Evolutionary conservation across 805 yeast species (phyloP), one percentile per base, ranked within the genome.

Genomic region (Wickerhamiella azyma): DNA sequence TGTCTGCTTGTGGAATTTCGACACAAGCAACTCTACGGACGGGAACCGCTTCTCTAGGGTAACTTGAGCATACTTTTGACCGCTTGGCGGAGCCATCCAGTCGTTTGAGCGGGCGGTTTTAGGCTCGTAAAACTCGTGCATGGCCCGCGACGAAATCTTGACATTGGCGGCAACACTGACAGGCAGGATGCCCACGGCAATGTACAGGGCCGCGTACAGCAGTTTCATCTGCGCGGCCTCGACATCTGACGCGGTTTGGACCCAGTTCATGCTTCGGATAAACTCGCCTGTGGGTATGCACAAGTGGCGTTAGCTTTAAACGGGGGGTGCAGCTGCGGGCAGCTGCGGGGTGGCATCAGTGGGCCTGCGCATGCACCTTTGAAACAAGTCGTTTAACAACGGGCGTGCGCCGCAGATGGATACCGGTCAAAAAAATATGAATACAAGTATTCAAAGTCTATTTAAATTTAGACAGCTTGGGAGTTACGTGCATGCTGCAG

Each of bases 231-330:
- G 45, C 39, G 44, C 44, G 24, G 21, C 5, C 28, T 41, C 44
- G 16, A 41, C 37, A 26, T 41, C 44, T 3, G 44, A 32, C 11
- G 38, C 39, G 4, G 39, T 30, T 3, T 32, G 32, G 32, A 32
- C 37, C 44, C 44, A 41, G 18, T 41, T 37, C 44, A 41, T 41
- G 13, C 33, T 33, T 10, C n/a, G n/a, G n/a, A n/a, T n/a, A n/a
- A n/a, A n/a, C n/a, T n/a, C n/a, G n/a, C n/a, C n/a, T n/a, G n/a
- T n/a, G n/a, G n/a, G n/a, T n/a, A n/a, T n/a, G n/a, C n/a, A n/a
- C n/a, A n/a, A 21, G 24, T 4, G 4, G 24, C 4, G 24, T 21
- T 21, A 7, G 24, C 24, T 21, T 21, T 7, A 21, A 21, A 7
- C 6, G 24, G 24, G 24, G 7, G 24, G 24, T 21, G 24, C 24